A percentile compares a stretch with the other conserved stretches of the same genome.
phyloP scores from a whole-genome alignment of 768 basidiomycete genomes.

The Suillus cothurnatus region DNA sequence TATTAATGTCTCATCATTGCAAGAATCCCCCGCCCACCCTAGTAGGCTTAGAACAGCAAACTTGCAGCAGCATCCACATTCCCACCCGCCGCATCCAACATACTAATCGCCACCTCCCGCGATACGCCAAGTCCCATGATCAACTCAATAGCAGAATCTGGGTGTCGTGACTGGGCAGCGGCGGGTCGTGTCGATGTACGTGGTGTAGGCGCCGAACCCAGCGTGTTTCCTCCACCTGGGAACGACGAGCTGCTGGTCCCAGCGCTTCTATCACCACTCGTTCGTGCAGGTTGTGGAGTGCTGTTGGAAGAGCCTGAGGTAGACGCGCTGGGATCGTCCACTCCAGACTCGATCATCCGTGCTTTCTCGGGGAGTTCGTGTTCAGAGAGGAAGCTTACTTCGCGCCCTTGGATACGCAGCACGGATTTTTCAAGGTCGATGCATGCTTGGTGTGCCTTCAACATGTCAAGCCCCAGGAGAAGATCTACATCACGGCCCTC shows the following conservation, averaged over 20 bases:
- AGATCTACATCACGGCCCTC: constrained; percentile 92
- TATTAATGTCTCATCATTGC: not conserved
- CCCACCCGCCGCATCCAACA: constrained; percentile 79
- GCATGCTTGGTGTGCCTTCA: constrained; percentile 94
- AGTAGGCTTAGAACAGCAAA: constrained; percentile 61
- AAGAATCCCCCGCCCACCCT: not conserved
- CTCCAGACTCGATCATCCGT: constrained; percentile 42
- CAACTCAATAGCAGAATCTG: constrained; percentile 64
- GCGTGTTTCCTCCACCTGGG: constrained; percentile 67
- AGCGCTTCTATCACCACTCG: constrained; percentile 21
- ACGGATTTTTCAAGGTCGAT: constrained; percentile 92
- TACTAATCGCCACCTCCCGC: constrained; percentile 74
- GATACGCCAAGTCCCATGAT: constrained; percentile 79
- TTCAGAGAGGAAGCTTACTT: constrained; percentile 88
- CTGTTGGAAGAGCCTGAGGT: constrained; percentile 18
- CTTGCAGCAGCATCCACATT: constrained; percentile 90
- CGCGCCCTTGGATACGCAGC: constrained; percentile 89
- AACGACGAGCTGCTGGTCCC: not conserved
- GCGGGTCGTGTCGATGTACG: constrained; percentile 24
- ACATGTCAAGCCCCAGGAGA: constrained; percentile 98
- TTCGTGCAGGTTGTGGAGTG: constrained; percentile 9
- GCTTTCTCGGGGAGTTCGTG: constrained; percentile 92
- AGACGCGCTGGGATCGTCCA: constrained; percentile 25
- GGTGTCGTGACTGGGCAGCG: constrained; percentile 31
- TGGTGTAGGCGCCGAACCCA: constrained; percentile 50